Conservation (phyloP, 768 basidiomycete species). For the Tulasnella sp. region DNA sequence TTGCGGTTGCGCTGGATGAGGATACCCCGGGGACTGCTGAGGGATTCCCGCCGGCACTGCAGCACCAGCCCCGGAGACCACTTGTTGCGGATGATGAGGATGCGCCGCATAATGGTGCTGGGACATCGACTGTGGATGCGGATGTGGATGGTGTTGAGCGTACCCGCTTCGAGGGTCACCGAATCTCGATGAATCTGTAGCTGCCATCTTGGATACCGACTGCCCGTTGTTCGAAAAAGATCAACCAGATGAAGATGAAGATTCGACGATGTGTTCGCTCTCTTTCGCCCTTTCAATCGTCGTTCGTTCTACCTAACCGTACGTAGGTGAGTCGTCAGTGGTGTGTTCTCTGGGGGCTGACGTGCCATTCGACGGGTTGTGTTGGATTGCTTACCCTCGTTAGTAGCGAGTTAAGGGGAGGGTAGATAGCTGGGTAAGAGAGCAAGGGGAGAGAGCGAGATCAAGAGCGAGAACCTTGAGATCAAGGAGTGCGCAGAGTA, state of each 20-base stretch:
- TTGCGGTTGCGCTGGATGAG: conserved; percentile 19
- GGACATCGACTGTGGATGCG: neutral
- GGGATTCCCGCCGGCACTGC: conserved; percentile 10
- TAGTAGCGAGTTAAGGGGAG: neutral
- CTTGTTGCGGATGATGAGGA: neutral
- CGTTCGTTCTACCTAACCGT: too few species aligned
- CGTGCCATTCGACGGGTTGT: neutral
- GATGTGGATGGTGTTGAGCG: neutral
- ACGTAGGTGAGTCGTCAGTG: too few species aligned
- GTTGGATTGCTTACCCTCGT: neutral
- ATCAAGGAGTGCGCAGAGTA: neutral
- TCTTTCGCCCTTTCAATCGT: too few species aligned
- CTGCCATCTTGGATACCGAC: neutral
- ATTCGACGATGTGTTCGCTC: too few species aligned
- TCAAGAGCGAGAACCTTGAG: neutral
- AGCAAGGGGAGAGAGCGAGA: neutral
- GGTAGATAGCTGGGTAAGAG: neutral
- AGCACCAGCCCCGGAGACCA: neutral
- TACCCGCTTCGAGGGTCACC: conserved; percentile 1
- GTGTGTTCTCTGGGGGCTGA: too few species aligned
- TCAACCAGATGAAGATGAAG: too few species aligned
- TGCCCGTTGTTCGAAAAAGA: too few species aligned
- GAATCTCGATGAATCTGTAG: conserved; percentile 10
- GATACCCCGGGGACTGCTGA: conserved; percentile 16
- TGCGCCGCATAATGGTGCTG: neutral